Evolutionary conservation across 495 filamentous ascomycete genomes (phyloP).

Genomic region (Penicillium manginii): DNA sequence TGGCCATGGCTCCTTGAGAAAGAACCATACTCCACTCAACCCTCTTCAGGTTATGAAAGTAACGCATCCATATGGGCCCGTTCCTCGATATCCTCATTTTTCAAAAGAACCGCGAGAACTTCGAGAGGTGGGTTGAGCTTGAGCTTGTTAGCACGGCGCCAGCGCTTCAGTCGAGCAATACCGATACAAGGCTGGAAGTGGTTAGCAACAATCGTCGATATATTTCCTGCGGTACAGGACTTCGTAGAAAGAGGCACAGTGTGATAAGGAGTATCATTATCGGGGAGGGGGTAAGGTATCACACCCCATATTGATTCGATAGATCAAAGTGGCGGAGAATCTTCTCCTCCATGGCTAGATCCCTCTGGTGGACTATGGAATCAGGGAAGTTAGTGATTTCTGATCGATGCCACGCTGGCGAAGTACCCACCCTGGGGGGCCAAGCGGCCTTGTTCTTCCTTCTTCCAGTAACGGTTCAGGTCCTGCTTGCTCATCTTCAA

Average conservation of each 20-base stretch:
- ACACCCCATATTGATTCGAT: conserved; percentile 84
- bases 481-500: conserved; percentile 62
- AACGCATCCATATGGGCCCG: conserved; percentile 81
- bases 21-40: background rate
- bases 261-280: background rate
- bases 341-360: conserved; percentile 74
- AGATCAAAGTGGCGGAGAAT: conserved; percentile 88
- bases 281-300: conserved; percentile 23
- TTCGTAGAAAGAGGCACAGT: background rate
- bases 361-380: conserved; percentile 69
- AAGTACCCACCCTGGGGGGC: conserved; percentile 49
- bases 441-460: conserved; percentile 62
- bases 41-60: conserved; percentile 55
- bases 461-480: conserved; percentile 73
- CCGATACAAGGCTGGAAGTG: conserved; percentile 80
- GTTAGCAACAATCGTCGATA: conserved; percentile 15
- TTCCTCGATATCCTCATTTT: conserved; percentile 61
- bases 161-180: conserved; percentile 77
- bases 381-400: conserved; percentile 10
- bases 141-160: conserved; percentile 80
- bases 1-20: background rate
- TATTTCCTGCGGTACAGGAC: background rate
- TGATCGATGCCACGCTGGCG: background rate
- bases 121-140: conserved; percentile 86
- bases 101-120: conserved; percentile 83